Evolutionary conservation across 2,329 filamentous ascomycete species (phyloP), one percentile per base, ranked within the genome.

Genomic region (Microsporum audouinii): DNA sequence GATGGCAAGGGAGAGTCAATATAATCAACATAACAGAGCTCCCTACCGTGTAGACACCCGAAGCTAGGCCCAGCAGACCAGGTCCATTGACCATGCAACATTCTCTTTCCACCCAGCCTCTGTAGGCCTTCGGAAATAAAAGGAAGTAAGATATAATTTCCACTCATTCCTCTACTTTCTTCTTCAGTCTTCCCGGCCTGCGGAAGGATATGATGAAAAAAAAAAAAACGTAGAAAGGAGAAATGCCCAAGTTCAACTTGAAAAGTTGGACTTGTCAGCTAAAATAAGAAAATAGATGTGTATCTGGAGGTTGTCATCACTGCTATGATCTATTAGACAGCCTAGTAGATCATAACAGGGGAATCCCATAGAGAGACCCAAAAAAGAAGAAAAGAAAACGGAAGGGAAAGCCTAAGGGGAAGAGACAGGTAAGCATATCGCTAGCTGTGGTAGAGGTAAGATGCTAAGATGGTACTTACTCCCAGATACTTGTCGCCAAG

Each of bases 191-290:
- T 60, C 47, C 62, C 62, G 51, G 31, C 62, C 51, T 62, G 62
- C 57, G 33, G 62, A 58, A 47, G 47, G 60, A 59, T 41, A 62
- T 63, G 60, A 62, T 63, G 62, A 62, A 62, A 63, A 63, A 63
- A 62, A 63, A 59, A 23, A 49, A 34, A 33, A 14, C 2, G 29
- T 5, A 49, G 8, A 23, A 27, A 23, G 10, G 8, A 14, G 17
- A 47, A 29, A 47, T 7, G 27, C 1, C 45, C 14, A 49, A 49
- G 23, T 49, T 49, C 45, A 55, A 36, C 14, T 27, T 1, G n/a
- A 23, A 2, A 23, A 55, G 29, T 55, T 49, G 45, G 31, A 31
- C 23, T 49, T 49, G 14, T 7, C 3, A 36, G 31, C 14, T 36
- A 55, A 17, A 23, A 10, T 17, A 17, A 17, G 29, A 56, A 56